Conservation (phyloP, 345 rosid genomes). For the Lenwebbia sp. region DNA sequence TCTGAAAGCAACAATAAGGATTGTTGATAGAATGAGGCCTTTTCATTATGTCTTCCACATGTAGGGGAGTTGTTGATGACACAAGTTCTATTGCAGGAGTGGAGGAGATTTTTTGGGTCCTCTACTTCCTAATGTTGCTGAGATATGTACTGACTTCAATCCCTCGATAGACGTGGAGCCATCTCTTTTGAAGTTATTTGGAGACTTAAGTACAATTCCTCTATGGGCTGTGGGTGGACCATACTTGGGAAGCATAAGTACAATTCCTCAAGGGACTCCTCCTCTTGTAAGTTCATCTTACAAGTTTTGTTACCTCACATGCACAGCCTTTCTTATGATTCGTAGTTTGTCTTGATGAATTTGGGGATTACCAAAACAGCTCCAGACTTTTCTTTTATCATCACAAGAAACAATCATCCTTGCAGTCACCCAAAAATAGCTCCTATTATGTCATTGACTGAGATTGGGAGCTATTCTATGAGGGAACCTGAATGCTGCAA, state of each 20-base stretch:
- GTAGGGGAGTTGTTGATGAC: background rate
- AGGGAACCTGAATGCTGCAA: background rate
- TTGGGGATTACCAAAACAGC: background rate
- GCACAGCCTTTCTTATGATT: background rate
- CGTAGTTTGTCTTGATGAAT: too few relatives aligned
- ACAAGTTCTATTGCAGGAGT: slow-evolving; percentile 41
- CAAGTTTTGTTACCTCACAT: background rate
- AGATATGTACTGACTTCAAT: slow-evolving; percentile 91
- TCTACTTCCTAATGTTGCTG: slow-evolving; percentile 84
- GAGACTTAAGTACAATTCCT: slow-evolving; percentile 65
- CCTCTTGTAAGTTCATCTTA: slow-evolving; percentile 62
- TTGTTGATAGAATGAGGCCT: too few relatives aligned
- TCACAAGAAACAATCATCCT: too few relatives aligned
- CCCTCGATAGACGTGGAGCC: slow-evolving; percentile 81
- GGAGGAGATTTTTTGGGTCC: slow-evolving; percentile 97
- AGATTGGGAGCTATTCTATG: background rate
- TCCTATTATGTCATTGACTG: too few relatives aligned
- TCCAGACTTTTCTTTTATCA: too few relatives aligned
- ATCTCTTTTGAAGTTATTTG: slow-evolving; percentile 81
- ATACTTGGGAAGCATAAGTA: slow-evolving; percentile 97
- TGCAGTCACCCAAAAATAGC: too few relatives aligned
- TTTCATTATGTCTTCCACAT: too few relatives aligned
- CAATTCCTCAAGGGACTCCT: slow-evolving; percentile 98
- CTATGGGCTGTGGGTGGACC: slow-evolving; percentile 94
- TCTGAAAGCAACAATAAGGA: too few relatives aligned